phyloP scores from a whole-genome alignment of 371 early-diverging fungal species.

The Apophysomyces ossiformis region DNA sequence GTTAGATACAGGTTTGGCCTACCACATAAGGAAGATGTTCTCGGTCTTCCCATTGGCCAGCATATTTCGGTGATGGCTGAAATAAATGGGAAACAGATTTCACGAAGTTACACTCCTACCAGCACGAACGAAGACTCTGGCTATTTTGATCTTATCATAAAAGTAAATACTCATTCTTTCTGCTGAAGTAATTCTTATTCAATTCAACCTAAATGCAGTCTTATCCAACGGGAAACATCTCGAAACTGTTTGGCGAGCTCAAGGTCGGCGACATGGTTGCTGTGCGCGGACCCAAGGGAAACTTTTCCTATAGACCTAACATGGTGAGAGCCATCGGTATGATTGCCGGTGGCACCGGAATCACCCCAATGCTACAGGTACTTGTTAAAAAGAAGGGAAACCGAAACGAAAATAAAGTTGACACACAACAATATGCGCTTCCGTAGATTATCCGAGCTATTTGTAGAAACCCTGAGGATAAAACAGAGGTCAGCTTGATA shows the following conservation, averaged over 20 bases:
- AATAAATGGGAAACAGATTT: slow-evolving; percentile 79
- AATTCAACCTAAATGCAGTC: slow-evolving; percentile 23
- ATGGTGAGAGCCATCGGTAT: slow-evolving; percentile 83
- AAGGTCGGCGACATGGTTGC: slow-evolving; percentile 75
- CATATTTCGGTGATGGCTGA: slow-evolving; percentile 84
- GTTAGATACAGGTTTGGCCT: slow-evolving; percentile 75
- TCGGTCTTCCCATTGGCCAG: slow-evolving; percentile 89
- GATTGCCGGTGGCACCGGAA: slow-evolving; percentile 68
- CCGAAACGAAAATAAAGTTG: not conserved
- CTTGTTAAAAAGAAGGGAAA: not conserved
- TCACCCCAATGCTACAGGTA: slow-evolving; percentile 31
- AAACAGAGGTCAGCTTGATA: slow-evolving; percentile 72
- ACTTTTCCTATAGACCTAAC: slow-evolving; percentile 82
- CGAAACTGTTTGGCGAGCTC: slow-evolving; percentile 72
- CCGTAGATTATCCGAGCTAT: slow-evolving; percentile 70
- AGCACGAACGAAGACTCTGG: slow-evolving; percentile 77
- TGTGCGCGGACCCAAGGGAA: slow-evolving; percentile 89
- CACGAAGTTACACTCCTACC: slow-evolving; percentile 90
- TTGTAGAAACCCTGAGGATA: slow-evolving; percentile 67
- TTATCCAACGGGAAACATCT: slow-evolving; percentile 84
- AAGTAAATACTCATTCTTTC: slow-evolving; percentile 53
- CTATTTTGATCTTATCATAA: slow-evolving; percentile 87
- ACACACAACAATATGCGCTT: slow-evolving; percentile 4
- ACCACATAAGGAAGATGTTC: slow-evolving; percentile 56
- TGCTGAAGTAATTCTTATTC: not conserved